Evolutionary conservation across 2,329 filamentous ascomycete genomes (phyloP).

Genomic region (Aureobasidium sp.): DNA sequence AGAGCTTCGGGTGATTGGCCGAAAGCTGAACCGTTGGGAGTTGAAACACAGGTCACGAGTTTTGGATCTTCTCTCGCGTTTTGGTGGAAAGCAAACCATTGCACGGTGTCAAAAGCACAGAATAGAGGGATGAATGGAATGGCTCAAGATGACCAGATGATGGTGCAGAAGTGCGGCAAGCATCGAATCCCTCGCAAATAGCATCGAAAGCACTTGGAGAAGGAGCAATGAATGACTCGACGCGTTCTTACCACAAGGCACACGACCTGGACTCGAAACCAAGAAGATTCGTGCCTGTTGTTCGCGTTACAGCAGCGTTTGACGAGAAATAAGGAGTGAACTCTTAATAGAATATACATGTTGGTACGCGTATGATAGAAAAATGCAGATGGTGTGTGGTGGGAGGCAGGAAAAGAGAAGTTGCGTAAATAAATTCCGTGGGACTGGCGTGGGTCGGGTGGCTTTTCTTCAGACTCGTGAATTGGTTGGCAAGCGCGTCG

Average conservation of each 20-base stretch:
- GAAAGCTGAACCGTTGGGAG: neutral
- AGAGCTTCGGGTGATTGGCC: neutral
- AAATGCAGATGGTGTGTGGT: too few relatives aligned
- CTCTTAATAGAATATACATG: neutral
- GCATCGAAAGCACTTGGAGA: neutral
- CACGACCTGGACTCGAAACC: neutral
- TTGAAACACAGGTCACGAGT: neutral
- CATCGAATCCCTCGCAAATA: too few relatives aligned
- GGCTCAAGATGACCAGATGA: too few relatives aligned
- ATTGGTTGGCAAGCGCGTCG: neutral
- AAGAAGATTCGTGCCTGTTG: neutral
- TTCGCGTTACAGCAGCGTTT: neutral
- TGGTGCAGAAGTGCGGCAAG: neutral
- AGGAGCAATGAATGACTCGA: neutral
- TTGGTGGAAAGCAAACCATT: neutral
- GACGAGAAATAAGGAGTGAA: too few relatives aligned
- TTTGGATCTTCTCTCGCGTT: neutral
- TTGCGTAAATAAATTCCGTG: neutral
- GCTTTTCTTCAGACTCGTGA: neutral
- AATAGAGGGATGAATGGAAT: too few relatives aligned
- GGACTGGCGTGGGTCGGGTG: neutral
- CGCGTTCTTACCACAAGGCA: neutral
- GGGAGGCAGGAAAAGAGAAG: neutral
- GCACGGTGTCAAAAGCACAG: too few relatives aligned
- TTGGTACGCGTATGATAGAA: neutral